Conservation (phyloP, 345 rosid genomes). For the Gossypioides kirkii region DNA sequence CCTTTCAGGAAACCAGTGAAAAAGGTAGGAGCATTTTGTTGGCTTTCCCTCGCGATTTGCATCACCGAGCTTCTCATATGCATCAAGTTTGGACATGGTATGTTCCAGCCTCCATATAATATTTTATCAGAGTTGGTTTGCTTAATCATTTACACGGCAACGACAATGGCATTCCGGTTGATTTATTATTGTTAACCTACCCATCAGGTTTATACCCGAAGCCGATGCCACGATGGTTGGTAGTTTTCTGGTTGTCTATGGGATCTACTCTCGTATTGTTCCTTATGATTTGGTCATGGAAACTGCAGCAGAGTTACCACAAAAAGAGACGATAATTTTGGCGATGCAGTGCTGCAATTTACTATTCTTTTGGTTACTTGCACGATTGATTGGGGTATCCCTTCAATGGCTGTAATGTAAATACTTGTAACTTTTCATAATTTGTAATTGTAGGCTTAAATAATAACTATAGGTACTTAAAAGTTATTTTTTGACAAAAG, state of each 20-base stretch:
- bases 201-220: conserved; percentile 67
- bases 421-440: conserved; percentile 18
- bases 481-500: too few species aligned
- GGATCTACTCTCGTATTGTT: conserved; percentile 52
- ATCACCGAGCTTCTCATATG: conserved; percentile 91
- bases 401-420: conserved; percentile 27
- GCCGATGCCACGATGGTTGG: conserved; percentile 75
- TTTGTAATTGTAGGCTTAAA: neutral
- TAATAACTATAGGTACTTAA: too few species aligned
- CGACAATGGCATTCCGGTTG: neutral
- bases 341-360: neutral
- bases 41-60: conserved; percentile 95
- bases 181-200: neutral
- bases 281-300: conserved; percentile 74
- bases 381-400: neutral
- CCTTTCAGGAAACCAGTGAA: conserved; percentile 51
- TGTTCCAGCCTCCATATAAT: neutral
- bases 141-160: neutral
- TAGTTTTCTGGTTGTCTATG: conserved; percentile 57
- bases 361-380: neutral
- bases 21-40: conserved; percentile 93
- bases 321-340: conserved; percentile 51
- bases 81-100: conserved; percentile 92
- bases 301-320: conserved; percentile 44
- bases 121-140: neutral